Base-by-base conservation (phyloP, 1,139 yeast genomes). In the Ogataea hybrid region DNA sequence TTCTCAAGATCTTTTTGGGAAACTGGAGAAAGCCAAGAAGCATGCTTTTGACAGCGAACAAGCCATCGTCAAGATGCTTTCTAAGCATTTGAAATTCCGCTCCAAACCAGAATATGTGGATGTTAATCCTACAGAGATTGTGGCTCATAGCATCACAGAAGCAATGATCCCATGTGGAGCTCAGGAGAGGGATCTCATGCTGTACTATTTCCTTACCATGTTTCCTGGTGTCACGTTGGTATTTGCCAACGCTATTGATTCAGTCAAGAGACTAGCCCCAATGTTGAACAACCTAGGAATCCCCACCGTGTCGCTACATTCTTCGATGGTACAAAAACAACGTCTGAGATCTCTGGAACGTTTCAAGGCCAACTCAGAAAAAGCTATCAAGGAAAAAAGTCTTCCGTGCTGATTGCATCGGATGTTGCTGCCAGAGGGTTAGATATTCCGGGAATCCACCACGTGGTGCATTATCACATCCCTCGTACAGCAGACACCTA, bases 381-480 rank as follows among this genome's bases (percentile, higher is more conserved):
- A 67, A 48, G 71, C 67, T n/a, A 57, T 57, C 16, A 59, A 64
- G 6, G 62, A 64, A 31, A 65, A 71, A 73, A 71, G 50, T 74
- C 86, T 2, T 77, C 88, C 0, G 90, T 92, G 2, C 70, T 94
- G 41, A 78, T 94, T 41, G 96, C 97, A 1, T 88, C 97, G 2
- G 99, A 92, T 64, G 97, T 92, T 40, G 98, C 99, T 2, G 98
- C 99, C 6, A 79, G 99, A 70, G 99, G 99, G 47, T 73, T 94
- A 48, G 99, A 94, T 71, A 88, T 94, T 46, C 85, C 96, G 2
- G 76, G 77, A 36, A 90, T 94, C 41, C 85, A 89, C 57, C 98
- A 92, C 62, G 98, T 94, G 32, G 88, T 92, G 11, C 98, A 92
- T 62, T 92, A 92, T 59, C 97, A 92, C 65, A 71, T 94, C 49